phyloP scores from a whole-genome alignment of 1,284 basidiomycete genomes.

The Tilletia setariae region DNA sequence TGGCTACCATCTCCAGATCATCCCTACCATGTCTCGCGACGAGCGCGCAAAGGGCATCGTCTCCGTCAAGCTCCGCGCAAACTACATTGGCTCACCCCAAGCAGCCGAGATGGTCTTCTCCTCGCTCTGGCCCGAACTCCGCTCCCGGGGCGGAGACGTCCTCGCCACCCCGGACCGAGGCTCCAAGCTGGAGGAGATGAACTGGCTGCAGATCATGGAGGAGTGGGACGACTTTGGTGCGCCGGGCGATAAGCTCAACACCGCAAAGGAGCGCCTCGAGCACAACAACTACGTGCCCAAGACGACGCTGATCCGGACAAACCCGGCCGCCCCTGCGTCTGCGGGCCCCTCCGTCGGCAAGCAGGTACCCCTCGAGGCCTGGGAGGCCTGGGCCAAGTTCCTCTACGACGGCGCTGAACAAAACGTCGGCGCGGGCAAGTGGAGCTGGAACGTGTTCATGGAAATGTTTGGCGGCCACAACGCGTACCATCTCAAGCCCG shows the following conservation, averaged over 20 bases:
- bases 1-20: conserved; percentile 42
- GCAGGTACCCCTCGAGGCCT: not conserved
- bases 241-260: conserved; percentile 41
- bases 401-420: not conserved
- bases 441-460: conserved; percentile 47
- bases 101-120: conserved; percentile 20
- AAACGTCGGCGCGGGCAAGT: conserved; percentile 11
- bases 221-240: conserved; percentile 49
- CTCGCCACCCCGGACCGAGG: conserved; percentile 20
- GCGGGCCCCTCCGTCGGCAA: not conserved
- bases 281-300: conserved; percentile 48
- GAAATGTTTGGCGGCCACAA: conserved; percentile 43
- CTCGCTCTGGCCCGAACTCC: conserved; percentile 24
- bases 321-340: not conserved
- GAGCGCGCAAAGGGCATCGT: conserved; percentile 6
- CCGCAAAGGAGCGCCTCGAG: conserved; percentile 31
- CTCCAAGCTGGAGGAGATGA: conserved; percentile 10
- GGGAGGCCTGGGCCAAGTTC: not conserved
- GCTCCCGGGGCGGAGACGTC: conserved; percentile 23
- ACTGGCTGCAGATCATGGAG: conserved; percentile 36
- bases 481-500: not conserved
- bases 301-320: conserved; percentile 26
- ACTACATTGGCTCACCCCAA: conserved; percentile 25
- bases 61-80: conserved; percentile 35
- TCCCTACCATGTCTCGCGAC: conserved; percentile 17